These are phyloP conservation scores for Stevia rebaudiana DNA, from an alignment of 140 eudicot species.

Conservation along the genomic window DNA sequence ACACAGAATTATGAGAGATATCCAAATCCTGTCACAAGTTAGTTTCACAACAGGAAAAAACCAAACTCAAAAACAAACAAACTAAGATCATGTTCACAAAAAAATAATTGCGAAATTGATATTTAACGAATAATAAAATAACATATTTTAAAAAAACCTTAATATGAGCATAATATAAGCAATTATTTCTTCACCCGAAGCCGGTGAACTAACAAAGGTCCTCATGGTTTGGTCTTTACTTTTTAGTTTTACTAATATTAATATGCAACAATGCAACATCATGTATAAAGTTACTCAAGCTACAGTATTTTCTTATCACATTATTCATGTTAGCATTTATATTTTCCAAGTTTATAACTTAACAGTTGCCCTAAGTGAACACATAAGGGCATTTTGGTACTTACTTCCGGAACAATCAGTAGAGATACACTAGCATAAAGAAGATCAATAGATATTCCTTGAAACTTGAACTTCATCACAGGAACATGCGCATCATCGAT, in stretches of 20 bases:
- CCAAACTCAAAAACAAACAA: slow-evolving; percentile 27
- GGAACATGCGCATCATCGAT: slow-evolving; percentile 68
- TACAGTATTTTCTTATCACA: not conserved
- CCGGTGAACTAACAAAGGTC: not conserved
- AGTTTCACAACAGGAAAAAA: slow-evolving; percentile 16
- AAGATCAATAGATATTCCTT: slow-evolving; percentile 58
- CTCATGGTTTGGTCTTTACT: slow-evolving; percentile 1
- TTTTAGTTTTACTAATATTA: not conserved
- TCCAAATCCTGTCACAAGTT: slow-evolving; percentile 70
- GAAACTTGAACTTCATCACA: slow-evolving; percentile 63
- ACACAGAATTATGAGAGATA: slow-evolving; percentile 52
- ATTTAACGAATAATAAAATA: not conserved
- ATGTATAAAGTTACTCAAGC: not conserved
- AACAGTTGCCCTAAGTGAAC: slow-evolving; percentile 13
- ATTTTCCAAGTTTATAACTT: not conserved
- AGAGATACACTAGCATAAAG: slow-evolving; percentile 49
- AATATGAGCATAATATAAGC: not conserved
- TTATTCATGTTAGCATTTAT: not conserved
- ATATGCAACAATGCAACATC: not conserved
- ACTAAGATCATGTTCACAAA: not conserved
- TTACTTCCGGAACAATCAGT: slow-evolving; percentile 53
- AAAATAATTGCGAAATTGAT: slow-evolving; percentile 1
- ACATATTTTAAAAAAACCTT: not conserved
- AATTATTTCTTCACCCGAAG: not conserved
- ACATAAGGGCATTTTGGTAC: slow-evolving; percentile 18